Conservation (phyloP, 768 basidiomycete species). For the Amanita phalloides region DNA sequence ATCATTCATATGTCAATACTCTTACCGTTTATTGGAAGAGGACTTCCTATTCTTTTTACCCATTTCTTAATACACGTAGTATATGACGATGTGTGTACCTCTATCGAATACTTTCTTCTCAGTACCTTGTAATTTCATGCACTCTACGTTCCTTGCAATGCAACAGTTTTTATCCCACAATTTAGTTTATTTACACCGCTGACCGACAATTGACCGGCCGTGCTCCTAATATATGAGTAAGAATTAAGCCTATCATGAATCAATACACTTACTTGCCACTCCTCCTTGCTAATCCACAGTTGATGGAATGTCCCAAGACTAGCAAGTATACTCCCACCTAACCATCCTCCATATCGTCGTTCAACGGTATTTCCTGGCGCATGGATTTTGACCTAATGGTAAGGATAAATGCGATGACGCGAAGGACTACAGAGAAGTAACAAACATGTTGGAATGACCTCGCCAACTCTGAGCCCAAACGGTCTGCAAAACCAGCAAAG, state of each 20-base stretch:
- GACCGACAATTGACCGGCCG: constrained; percentile 72
- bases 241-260: background rate
- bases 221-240: constrained; percentile 45
- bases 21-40: background rate
- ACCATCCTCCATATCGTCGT: constrained; percentile 86
- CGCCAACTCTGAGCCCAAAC: constrained; percentile 66
- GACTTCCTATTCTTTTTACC: background rate
- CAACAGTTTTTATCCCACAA: background rate
- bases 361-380: constrained; percentile 87
- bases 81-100: background rate
- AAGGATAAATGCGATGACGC: background rate
- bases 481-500: constrained; percentile 77
- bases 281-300: constrained; percentile 88
- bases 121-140: constrained; percentile 2
- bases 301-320: constrained; percentile 98
- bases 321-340: constrained; percentile 91
- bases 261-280: constrained; percentile 64
- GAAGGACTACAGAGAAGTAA: constrained; percentile 7
- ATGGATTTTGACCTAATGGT: constrained; percentile 71
- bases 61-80: background rate
- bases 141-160: constrained; percentile 11
- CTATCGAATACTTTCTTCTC: background rate
- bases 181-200: constrained; percentile 64
- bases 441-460: constrained; percentile 73
- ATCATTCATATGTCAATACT: background rate